phyloP scores from a whole-genome alignment of 2,329 filamentous ascomycete genomes.

The Gnomoniopsis sp. region DNA sequence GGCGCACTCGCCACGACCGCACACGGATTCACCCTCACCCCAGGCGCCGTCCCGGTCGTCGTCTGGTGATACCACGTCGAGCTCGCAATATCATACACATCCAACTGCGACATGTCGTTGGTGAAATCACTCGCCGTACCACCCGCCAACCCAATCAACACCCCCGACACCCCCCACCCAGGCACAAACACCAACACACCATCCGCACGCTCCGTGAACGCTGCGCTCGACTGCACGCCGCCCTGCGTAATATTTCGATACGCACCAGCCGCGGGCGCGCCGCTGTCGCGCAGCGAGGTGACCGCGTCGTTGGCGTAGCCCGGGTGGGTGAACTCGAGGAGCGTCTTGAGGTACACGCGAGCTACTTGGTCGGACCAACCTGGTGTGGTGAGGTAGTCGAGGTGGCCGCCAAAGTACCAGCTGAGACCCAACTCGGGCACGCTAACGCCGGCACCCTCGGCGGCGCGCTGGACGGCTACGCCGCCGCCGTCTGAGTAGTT shows the following conservation, averaged over 20 bases:
- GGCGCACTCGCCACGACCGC: conserved; percentile 66
- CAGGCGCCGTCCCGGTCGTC: conserved; percentile 60
- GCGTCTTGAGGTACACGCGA: conserved; percentile 68
- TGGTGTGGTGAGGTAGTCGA: conserved; percentile 54
- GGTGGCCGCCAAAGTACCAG: conserved; percentile 77
- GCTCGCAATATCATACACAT: conserved; percentile 73
- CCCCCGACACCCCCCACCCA: conserved; percentile 67
- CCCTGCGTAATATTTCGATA: conserved; percentile 74
- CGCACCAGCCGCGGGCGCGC: conserved; percentile 58
- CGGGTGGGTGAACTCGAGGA: conserved; percentile 74
- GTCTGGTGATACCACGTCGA: conserved; percentile 72
- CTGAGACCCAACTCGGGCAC: conserved; percentile 67
- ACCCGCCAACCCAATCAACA: conserved; percentile 69
- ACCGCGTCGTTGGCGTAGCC: conserved; percentile 64
- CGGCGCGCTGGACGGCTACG: conserved; percentile 61
- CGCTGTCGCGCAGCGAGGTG: conserved; percentile 48
- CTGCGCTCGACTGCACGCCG: conserved; percentile 61
- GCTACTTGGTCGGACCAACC: conserved; percentile 66
- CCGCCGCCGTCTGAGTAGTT: conserved; percentile 56
- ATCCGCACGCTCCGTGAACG: conserved; percentile 72
- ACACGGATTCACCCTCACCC: conserved; percentile 69
- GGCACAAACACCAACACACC: conserved; percentile 71
- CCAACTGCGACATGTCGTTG: conserved; percentile 49
- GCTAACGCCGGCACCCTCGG: conserved; percentile 70
- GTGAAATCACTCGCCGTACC: conserved; percentile 64